Conservation (phyloP, 768 basidiomycete species). For the Termitomyces bulborhizus region DNA sequence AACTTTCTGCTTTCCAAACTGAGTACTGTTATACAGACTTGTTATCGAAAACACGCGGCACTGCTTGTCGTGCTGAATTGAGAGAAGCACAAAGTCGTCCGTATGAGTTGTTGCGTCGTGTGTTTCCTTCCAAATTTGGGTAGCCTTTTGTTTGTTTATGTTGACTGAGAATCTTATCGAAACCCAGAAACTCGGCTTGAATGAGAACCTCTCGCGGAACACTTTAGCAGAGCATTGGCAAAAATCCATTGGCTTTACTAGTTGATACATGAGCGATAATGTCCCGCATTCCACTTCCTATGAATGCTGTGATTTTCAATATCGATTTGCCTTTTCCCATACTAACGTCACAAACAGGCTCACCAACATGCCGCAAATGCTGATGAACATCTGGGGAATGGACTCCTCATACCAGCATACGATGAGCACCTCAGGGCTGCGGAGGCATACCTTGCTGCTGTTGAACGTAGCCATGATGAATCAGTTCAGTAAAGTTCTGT, state of each 20-base stretch:
- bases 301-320: slow-evolving; percentile 41
- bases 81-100: background rate
- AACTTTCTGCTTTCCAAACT: too few species aligned
- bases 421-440: slow-evolving; percentile 76
- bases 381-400: slow-evolving; percentile 61
- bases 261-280: slow-evolving; percentile 8
- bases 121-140: background rate
- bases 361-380: slow-evolving; percentile 80
- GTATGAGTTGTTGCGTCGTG: too few species aligned
- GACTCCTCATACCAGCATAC: slow-evolving; percentile 64
- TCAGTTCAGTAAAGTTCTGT: slow-evolving; percentile 41
- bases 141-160: slow-evolving; percentile 1
- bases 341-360: slow-evolving; percentile 40
- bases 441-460: slow-evolving; percentile 65
- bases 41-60: too few species aligned
- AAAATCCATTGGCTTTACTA: background rate
- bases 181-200: background rate
- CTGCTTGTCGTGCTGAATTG: too few species aligned
- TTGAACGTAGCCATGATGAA: slow-evolving; percentile 68
- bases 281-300: slow-evolving; percentile 35
- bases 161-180: background rate
- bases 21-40: too few species aligned
- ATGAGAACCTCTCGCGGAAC: background rate
- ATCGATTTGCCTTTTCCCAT: background rate
- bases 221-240: background rate